phyloP scores from a whole-genome alignment of 768 basidiomycete genomes.

The Glaciozyma martinii region DNA sequence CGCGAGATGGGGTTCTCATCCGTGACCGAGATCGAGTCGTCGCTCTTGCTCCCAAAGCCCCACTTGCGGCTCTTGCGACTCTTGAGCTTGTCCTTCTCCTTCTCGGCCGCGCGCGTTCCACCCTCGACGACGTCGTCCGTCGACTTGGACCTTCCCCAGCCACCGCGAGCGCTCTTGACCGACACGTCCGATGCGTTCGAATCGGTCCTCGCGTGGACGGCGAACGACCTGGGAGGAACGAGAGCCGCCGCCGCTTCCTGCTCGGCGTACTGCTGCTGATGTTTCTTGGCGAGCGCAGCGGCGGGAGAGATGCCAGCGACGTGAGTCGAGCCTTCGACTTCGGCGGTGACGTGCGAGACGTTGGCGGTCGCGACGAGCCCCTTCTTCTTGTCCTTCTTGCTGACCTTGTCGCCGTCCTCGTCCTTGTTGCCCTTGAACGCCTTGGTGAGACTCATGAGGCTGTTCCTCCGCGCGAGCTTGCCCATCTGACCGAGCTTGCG shows the following conservation, averaged over 20 bases:
- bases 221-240: slow-evolving; percentile 17
- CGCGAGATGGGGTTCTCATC: background rate
- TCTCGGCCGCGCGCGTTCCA: slow-evolving; percentile 21
- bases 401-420: slow-evolving; percentile 45
- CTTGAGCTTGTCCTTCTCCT: slow-evolving; percentile 33
- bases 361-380: slow-evolving; percentile 57
- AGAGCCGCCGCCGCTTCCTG: slow-evolving; percentile 39
- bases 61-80: slow-evolving; percentile 16
- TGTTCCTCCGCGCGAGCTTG: slow-evolving; percentile 67
- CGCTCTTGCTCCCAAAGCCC: slow-evolving; percentile 16
- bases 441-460: slow-evolving; percentile 80
- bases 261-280: slow-evolving; percentile 36
- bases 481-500: slow-evolving; percentile 80
- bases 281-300: slow-evolving; percentile 43
- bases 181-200: slow-evolving; percentile 21
- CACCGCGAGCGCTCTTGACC: slow-evolving; percentile 49
- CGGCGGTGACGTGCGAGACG: slow-evolving; percentile 73
- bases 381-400: slow-evolving; percentile 51
- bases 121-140: slow-evolving; percentile 41
- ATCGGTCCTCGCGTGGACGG: slow-evolving; percentile 2
- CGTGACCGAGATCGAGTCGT: slow-evolving; percentile 1
- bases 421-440: slow-evolving; percentile 75
- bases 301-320: slow-evolving; percentile 53
- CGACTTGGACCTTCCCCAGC: slow-evolving; percentile 48
- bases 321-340: slow-evolving; percentile 42